Percentiles rank a stretch among this genome's conserved stretches.
Conservation (phyloP, 2,329 filamentous ascomycete genomes). For the Hyphodiscus sp. region DNA sequence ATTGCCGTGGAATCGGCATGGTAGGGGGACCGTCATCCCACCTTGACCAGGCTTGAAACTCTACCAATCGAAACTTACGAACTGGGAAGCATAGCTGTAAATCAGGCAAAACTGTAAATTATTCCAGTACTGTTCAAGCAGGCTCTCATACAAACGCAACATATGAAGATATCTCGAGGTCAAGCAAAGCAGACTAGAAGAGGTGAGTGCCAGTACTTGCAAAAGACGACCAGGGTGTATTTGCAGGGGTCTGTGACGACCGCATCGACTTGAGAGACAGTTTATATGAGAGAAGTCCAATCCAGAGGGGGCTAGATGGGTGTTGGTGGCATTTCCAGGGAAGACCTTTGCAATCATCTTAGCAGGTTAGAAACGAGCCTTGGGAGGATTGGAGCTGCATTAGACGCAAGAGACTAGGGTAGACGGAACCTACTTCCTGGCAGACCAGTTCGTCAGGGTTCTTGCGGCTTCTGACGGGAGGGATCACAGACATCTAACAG, state of each 20-base stretch:
- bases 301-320: conserved; percentile 11
- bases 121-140: not conserved
- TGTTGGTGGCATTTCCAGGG: conserved; percentile 18
- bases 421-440: not conserved
- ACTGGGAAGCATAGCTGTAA: conserved; percentile 21
- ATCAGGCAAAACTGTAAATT: conserved; percentile 21
- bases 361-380: not conserved
- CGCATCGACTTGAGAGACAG: conserved; percentile 21
- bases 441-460: not conserved
- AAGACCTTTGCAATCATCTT: conserved; percentile 6
- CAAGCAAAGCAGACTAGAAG: conserved; percentile 17
- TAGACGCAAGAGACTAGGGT: not conserved
- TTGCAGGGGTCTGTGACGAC: conserved; percentile 22
- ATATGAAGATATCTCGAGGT: conserved; percentile 8
- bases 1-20: conserved; percentile 8
- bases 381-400: not conserved
- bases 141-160: conserved; percentile 6
- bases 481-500: no score
- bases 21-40: conserved; percentile 14
- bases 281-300: conserved; percentile 21
- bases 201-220: conserved; percentile 24
- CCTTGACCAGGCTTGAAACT: conserved; percentile 14
- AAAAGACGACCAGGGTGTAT: conserved; percentile 20
- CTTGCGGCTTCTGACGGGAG: not conserved
- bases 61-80: conserved; percentile 21